Evolutionary conservation across 495 filamentous ascomycete genomes (phyloP), one percentile per base, ranked within the genome.

Genomic region (Penicillium dipodomyicola): DNA sequence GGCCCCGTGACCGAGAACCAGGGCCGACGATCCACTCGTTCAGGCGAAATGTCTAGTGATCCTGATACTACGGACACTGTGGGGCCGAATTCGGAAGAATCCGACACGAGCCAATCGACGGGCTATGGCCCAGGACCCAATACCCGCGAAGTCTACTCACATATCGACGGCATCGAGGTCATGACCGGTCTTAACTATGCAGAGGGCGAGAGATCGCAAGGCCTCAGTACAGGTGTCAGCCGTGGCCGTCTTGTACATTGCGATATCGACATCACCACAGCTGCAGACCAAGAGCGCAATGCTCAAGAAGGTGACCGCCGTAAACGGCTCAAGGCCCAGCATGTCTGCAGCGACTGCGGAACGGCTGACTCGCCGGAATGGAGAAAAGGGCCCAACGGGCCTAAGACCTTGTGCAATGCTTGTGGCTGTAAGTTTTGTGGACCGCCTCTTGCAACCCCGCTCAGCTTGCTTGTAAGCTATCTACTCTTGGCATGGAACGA

Each of bases 331-430:
- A 97, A 96, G 74, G 92, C 95, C 61, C 94, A 97, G 75, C 96
- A 97, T 70, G 89, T 96, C 32, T 98, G 94, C 70, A 90, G 89
- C 12, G 94, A 97, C 71, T 98, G 94, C 74, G 94, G 93, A 72
- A 95, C 90, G 2, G 77, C 92, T 2, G 94, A 97, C 62, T 95
- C 90, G 15, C 94, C 94, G 0, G 94, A 98, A 76, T 98, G 94
- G 94, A 81, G 94, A 54, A 97, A 96, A 67, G 94, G 94, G 0
- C 94, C 94, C 0, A 87, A 82, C 52, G 94, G 94, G 7, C 94
- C 94, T 4, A 97, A 98, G 74, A 97, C 93, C 2, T 75, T 98
- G 43, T 98, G 94, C 73, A 98, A 98, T 77, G 94, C 94, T 22
- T 98, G 94, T 73, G 94, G 94, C 56, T 82, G 92, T 74, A 74